Evolutionary conservation across 495 filamentous ascomycete genomes (phyloP), one percentile per base, ranked within the genome.

Genomic region (Durotheca rogersii): DNA sequence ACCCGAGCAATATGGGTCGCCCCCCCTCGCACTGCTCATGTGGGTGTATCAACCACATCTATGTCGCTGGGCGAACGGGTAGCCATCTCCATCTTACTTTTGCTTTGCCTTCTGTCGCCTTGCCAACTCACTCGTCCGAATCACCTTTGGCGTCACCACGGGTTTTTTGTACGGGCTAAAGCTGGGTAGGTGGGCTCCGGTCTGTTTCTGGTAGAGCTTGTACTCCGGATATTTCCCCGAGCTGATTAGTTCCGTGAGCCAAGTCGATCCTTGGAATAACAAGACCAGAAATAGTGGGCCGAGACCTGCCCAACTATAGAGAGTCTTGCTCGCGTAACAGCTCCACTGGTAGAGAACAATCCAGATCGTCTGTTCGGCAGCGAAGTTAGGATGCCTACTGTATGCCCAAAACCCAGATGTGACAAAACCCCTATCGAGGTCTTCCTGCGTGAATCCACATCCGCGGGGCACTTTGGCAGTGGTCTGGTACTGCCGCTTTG

Each of bases 341-440:
- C 77, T 79, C 93, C 93, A 99, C 48, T 86, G 76, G 65, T 97
- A 97, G 46, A 96, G 63, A 18, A 79, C 63, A 27, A 95, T 68
- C 94, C 94, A 99, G 64, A 97, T 82, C 19, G 84, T 78, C 71
- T 97, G 92, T 68, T 99, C 94, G 30, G 88, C 87, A 19, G 85
- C 81, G 62, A 96, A 97, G 70, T 97, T 97, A 30, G 94, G 94
- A 67, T 99, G 94, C 6, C 94, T 82, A 47, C 82, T 87, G 64
- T 80, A 88, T 0, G 83, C 84, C 85, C 86, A 99, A 15, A 99
- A 74, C 0, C 94, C 94, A 2, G 76, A 82, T 27, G 89, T 85
- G 37, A 87, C 78, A 67, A 99, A 99, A 35, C 94, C 94, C 34
- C 94, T 84, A 58, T 96, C 90, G 1, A 99, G 79, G 50, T 96